Evolutionary conservation across 1,139 yeast genomes (phyloP).

Genomic region (Diutina sp.): DNA sequence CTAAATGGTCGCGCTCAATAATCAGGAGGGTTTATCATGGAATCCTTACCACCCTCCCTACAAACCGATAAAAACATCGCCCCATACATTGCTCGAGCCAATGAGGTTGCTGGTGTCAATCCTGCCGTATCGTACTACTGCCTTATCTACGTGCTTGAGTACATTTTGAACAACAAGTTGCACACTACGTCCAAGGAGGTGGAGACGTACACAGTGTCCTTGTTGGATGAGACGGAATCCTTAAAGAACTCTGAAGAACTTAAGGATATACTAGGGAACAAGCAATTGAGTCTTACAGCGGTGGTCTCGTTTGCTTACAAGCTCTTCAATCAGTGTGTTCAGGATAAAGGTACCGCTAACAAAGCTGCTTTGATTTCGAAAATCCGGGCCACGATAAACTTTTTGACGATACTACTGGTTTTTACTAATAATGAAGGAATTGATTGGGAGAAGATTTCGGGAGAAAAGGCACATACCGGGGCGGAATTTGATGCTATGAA

Average conservation of each 20-base stretch:
- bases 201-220: conserved; percentile 41
- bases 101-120: conserved; percentile 34
- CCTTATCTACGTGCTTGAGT: conserved; percentile 51
- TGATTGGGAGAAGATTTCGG: conserved; percentile 20
- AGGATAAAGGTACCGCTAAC: conserved; percentile 11
- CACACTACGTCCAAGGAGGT: conserved; percentile 41
- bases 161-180: conserved; percentile 42
- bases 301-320: conserved; percentile 50
- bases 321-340: conserved; percentile 39
- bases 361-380: conserved; percentile 14
- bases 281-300: conserved; percentile 41
- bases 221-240: conserved; percentile 55
- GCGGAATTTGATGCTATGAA: conserved; percentile 16
- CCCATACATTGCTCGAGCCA: conserved; percentile 36
- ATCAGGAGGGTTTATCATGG: not conserved
- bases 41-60: conserved; percentile 5
- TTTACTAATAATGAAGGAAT: conserved; percentile 17
- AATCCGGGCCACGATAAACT: conserved; percentile 24
- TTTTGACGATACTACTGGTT: conserved; percentile 18
- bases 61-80: conserved; percentile 24
- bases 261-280: conserved; percentile 37
- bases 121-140: conserved; percentile 50
- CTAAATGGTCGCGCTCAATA: not conserved
- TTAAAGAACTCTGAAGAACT: conserved; percentile 27
- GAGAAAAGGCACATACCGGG: conserved; percentile 16